Base-by-base conservation (phyloP, 2,329 filamentous ascomycete species). In the Teratosphaeria nubilosa region DNA sequence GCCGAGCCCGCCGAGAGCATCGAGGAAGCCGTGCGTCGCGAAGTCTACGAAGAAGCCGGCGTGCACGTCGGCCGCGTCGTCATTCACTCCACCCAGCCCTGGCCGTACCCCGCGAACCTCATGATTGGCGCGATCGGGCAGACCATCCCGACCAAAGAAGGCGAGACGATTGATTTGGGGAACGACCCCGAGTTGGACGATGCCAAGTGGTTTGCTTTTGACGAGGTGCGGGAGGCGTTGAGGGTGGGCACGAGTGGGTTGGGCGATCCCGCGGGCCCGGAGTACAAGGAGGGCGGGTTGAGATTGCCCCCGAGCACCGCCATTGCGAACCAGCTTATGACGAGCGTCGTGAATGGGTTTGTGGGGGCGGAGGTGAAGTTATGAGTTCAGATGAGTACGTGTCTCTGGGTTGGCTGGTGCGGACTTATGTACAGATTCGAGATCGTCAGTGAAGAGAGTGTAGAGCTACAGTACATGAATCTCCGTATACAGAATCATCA, bases 161-260 rank as follows among this genome's bases (percentile, higher is more conserved):
- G 90, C 27, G 94, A 99, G 79, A 81, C 75, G 32, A 91, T 99
- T 55, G 82, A 85, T 67, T 76, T 99, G 3, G 85, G 88, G 14
- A 88, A 97, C 72, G 94, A 99, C 71, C 89, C 90, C 0, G 94
- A 99, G 77, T 74, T 99, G 62, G 90, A 96, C 70, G 83, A 88
- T 73, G 94, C 94, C 2, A 87, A 84, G 72, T 99, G 94, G 94
- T 92, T 92, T 67, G 75, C 82, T 0, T 76, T 95, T 34, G 90
- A 90, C 1, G 91, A 96, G 74, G 84, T 96, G 2, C 78, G 84
- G 67, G 82, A 87, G 68, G 92, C 90, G 1, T 74, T 97, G 69
- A 74, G 75, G 58, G 76, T 82, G 9, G 87, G 88, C 0, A 84
- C 84, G 0, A 86, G 84, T 71, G 80, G 80, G 1, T 69, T 96